A percentile compares a stretch with the other conserved stretches of the same genome.
These are phyloP conservation scores for Diaporthe humulicola DNA, from an alignment of 2,329 filamentous ascomycete genomes.

Conservation along the genomic window DNA sequence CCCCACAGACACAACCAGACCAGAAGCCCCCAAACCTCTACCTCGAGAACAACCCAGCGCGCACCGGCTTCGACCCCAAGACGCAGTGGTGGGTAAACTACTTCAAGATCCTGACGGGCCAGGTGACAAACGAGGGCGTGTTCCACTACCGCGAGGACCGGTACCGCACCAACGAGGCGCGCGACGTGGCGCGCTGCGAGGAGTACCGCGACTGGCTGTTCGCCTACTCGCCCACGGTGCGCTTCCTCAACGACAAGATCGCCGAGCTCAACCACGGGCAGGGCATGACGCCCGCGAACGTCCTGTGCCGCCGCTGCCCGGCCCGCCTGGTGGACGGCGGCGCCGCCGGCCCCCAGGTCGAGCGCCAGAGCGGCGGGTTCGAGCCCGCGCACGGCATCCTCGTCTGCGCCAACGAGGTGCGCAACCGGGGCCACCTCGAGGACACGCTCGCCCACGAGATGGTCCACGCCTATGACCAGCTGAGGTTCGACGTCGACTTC, in stretches of 20 bases:
- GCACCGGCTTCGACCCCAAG: constrained; percentile 74
- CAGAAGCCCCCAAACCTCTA: constrained; percentile 46
- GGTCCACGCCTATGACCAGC: constrained; percentile 95
- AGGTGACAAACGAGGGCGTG: constrained; percentile 76
- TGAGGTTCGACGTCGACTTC: constrained; percentile 92
- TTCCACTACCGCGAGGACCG: constrained; percentile 83
- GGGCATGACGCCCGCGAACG: constrained; percentile 78
- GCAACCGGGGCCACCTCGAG: constrained; percentile 84
- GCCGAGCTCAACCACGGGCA: constrained; percentile 76
- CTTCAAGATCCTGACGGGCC: constrained; percentile 84
- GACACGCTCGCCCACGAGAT: constrained; percentile 97
- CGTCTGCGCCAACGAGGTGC: constrained; percentile 92
- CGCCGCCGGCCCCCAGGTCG: constrained; percentile 69
- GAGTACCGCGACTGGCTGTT: constrained; percentile 86
- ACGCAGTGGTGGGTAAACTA: constrained; percentile 82
- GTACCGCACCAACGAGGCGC: constrained; percentile 80
- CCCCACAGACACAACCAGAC: constrained; percentile 27
- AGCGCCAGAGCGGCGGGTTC: constrained; percentile 83
- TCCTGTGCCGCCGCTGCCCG: constrained; percentile 85
- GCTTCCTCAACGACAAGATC: constrained; percentile 88
- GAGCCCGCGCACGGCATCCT: constrained; percentile 88
- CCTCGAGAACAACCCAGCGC: constrained; percentile 69
- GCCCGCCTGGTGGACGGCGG: constrained; percentile 56
- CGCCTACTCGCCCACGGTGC: constrained; percentile 85
- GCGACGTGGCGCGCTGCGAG: constrained; percentile 86